A percentile compares a stretch with the other conserved stretches of the same genome.
Evolutionary conservation across 306 rosid genomes (phyloP).

Genomic region (Medicago arabica): DNA sequence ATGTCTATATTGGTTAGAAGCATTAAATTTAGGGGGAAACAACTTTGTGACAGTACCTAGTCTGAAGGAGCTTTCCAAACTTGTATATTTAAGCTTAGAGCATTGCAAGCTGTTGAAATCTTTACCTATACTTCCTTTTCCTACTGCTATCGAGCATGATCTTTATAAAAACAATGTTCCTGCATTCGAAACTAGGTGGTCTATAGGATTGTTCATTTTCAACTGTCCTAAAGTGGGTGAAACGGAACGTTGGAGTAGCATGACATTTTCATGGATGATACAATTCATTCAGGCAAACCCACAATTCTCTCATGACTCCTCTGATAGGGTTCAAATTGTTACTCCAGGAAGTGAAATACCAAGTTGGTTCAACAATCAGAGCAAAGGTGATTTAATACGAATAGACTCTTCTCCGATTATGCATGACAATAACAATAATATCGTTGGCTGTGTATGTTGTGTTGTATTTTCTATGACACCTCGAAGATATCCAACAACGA

Average conservation of each 20-base stretch:
- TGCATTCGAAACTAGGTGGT: too few relatives aligned
- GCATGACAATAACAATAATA: background rate
- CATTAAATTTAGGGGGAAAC: slow-evolving; percentile 22
- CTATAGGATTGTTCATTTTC: background rate
- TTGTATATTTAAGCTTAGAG: background rate
- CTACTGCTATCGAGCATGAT: background rate
- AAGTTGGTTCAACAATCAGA: slow-evolving; percentile 27
- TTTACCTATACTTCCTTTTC: slow-evolving; percentile 2
- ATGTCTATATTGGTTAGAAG: background rate
- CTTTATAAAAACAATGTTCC: too few relatives aligned
- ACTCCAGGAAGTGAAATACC: slow-evolving; percentile 23
- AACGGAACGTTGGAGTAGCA: background rate
- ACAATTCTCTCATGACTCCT: too few relatives aligned
- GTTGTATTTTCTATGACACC: background rate
- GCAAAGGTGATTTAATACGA: background rate
- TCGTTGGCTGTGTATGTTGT: slow-evolving; percentile 13
- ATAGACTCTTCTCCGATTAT: slow-evolving; percentile 1
- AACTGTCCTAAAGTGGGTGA: slow-evolving; percentile 29
- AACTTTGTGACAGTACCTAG: background rate
- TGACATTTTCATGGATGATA: slow-evolving; percentile 16
- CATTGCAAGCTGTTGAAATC: background rate
- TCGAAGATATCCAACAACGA: background rate
- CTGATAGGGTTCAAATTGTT: background rate
- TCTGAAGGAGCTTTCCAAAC: background rate
- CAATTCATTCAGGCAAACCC: background rate